Evolutionary conservation across 2,329 filamentous ascomycete species (phyloP), one percentile per base, ranked within the genome.

Genomic region (Claviceps capensis): DNA sequence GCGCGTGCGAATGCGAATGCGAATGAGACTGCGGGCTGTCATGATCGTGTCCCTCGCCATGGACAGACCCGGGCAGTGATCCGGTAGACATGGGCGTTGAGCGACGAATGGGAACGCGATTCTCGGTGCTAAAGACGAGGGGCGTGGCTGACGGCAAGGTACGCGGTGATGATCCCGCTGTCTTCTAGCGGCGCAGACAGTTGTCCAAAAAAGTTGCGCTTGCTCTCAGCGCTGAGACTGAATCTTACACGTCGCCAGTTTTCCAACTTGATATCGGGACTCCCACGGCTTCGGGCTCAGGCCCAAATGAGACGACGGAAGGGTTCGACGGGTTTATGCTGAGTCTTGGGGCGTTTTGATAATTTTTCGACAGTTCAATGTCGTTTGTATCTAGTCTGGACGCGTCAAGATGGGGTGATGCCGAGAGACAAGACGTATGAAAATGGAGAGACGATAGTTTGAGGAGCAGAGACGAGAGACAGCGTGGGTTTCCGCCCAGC

Each of bases 91-190:
- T 63, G 46, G 63, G 69, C 67, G 49, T 70, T 69, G 49, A 75
- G 67, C 14, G 67, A 64, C 47, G 66, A 56, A 56, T 66, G 68
- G 8, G 69, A 63, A 57, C 73, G 67, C 46, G 68, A 62, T 54
- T 69, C 63, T 48, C 69, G 69, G 51, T 72, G 66, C 57, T 76
- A 70, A 53, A 69, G 70, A 57, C 73, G 73, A 50, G 73, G 71
- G 46, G 63, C 41, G 73, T 68, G 38, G 75, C 69, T 38, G 74
- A 70, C n/a, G 77, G 77, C 51, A 80, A 63, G 49, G 71, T 68
- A 61, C 77, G 80, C 22, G 77, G 73, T 40, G 76, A 73, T 40
- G 76, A 73, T 54, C 73, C 70, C 73, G 77, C 77, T 19, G 45
- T 53, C 40, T 34, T 42, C 48, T 26, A 13, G 22, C 34, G 11